phyloP scores from a whole-genome alignment of 768 basidiomycete species.

The Tylopilus subfusipes region DNA sequence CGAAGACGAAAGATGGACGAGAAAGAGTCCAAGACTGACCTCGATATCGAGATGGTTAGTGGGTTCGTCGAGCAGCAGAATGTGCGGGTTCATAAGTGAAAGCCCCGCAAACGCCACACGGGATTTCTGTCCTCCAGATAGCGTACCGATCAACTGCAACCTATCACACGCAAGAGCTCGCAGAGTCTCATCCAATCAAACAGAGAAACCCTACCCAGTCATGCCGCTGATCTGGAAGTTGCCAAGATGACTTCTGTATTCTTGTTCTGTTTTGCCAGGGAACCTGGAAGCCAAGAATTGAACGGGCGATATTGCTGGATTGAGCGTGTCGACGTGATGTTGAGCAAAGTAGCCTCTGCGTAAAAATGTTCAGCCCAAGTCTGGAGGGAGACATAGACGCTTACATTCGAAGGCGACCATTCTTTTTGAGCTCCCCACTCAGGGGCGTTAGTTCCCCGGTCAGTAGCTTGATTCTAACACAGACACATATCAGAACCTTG shows the following conservation, averaged over 20 bases:
- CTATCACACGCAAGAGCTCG: constrained; percentile 30
- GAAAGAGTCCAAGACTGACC: constrained; percentile 35
- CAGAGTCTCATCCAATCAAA: not conserved
- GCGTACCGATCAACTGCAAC: constrained; percentile 84
- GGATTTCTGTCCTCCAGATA: constrained; percentile 95
- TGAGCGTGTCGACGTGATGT: constrained; percentile 91
- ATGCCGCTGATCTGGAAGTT: constrained; percentile 97
- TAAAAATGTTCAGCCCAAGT: not conserved
- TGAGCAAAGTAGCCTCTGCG: constrained; percentile 87
- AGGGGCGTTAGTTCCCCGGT: constrained; percentile 20
- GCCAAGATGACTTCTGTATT: constrained; percentile 91
- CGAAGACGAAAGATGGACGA: not conserved
- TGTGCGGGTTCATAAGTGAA: constrained; percentile 85
- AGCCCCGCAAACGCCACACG: constrained; percentile 90
- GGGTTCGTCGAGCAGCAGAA: constrained; percentile 94
- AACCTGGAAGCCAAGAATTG: constrained; percentile 89
- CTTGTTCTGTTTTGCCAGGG: constrained; percentile 94
- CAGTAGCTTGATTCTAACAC: constrained; percentile 74
- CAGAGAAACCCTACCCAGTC: constrained; percentile 61
- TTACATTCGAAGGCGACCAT: constrained; percentile 87
- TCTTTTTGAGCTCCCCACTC: constrained; percentile 79
- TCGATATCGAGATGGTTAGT: constrained; percentile 97
- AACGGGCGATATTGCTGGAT: constrained; percentile 83
- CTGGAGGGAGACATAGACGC: constrained; percentile 24
- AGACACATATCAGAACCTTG: constrained; percentile 1